These are phyloP conservation scores for Vaccinium corymbosum DNA, from an alignment of 148 eudicot genomes.

Conservation along the genomic window DNA sequence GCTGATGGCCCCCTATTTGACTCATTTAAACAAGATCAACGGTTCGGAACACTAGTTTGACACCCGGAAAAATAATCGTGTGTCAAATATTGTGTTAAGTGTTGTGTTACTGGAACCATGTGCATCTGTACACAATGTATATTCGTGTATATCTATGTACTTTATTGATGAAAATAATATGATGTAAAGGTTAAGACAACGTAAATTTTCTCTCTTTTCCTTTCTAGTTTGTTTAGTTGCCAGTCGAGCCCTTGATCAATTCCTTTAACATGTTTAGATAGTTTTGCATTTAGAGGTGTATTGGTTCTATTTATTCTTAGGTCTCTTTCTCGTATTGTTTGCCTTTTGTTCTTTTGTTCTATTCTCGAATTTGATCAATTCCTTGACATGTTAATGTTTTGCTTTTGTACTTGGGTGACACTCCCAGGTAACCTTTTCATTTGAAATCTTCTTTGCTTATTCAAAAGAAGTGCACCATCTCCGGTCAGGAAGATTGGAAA, in stretches of 20 bases:
- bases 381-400: not conserved
- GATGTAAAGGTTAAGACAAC: not conserved
- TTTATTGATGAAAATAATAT: not conserved
- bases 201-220: not conserved
- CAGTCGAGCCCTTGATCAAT: no score
- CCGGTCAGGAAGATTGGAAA: not conserved
- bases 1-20: no score
- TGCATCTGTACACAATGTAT: not conserved
- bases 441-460: not conserved
- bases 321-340: no score
- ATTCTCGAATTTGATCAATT: no score
- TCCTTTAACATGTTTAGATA: no score
- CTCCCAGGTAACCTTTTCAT: not conserved
- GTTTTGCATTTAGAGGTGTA: no score
- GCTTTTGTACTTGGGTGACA: not conserved
- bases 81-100: no score
- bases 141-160: not conserved
- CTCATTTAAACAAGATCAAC: no score
- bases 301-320: no score
- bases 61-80: no score
- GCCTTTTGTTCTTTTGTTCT: no score
- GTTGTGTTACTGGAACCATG: not conserved
- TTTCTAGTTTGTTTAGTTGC: not conserved
- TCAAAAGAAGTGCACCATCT: not conserved
- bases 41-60: no score